These are phyloP conservation scores for Lunasporangiospora selenospora DNA, from an alignment of 192 early-diverging fungal species.

Conservation along the genomic window DNA sequence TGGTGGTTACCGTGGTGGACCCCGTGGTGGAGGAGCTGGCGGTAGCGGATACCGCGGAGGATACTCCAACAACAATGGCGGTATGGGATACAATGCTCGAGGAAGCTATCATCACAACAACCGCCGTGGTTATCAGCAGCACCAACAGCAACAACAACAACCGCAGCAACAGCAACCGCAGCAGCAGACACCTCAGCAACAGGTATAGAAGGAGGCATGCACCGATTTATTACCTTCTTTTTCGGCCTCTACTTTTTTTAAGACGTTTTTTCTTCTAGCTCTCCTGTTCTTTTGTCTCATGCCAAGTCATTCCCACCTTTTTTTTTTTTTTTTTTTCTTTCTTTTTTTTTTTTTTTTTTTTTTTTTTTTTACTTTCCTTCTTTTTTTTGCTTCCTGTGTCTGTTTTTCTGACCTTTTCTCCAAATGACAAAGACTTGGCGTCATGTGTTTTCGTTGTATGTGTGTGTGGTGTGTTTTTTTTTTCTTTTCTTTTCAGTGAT, in stretches of 20 bases:
- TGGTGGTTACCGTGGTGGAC: constrained; percentile 53
- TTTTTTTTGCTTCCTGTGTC: too few species aligned
- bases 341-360: background rate
- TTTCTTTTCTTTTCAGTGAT: too few species aligned
- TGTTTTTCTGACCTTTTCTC: too few species aligned
- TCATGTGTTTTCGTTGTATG: too few species aligned
- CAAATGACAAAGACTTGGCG: too few species aligned
- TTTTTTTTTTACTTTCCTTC: constrained; percentile 5
- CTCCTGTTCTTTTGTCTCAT: background rate
- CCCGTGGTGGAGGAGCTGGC: constrained; percentile 46
- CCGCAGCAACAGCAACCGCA: constrained; percentile 20
- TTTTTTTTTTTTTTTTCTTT: constrained; percentile 2
- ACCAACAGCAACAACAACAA: constrained; percentile 7
- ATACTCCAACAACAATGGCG: constrained; percentile 38
- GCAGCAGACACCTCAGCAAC: constrained; percentile 40
- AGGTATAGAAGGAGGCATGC: constrained; percentile 9
- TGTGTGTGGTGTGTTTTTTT: too few species aligned
- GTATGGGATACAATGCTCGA: constrained; percentile 30
- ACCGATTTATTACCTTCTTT: background rate
- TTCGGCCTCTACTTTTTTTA: constrained; percentile 1
- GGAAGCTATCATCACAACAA: constrained; percentile 49
- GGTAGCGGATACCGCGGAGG: constrained; percentile 59
- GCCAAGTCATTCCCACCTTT: background rate
- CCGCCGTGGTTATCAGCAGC: constrained; percentile 21
- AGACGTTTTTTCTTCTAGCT: constrained; percentile 1